A percentile compares a stretch with the other conserved stretches of the same genome.
Conservation (phyloP, 345 rosid genomes). For the Citrus mangshanensis region DNA sequence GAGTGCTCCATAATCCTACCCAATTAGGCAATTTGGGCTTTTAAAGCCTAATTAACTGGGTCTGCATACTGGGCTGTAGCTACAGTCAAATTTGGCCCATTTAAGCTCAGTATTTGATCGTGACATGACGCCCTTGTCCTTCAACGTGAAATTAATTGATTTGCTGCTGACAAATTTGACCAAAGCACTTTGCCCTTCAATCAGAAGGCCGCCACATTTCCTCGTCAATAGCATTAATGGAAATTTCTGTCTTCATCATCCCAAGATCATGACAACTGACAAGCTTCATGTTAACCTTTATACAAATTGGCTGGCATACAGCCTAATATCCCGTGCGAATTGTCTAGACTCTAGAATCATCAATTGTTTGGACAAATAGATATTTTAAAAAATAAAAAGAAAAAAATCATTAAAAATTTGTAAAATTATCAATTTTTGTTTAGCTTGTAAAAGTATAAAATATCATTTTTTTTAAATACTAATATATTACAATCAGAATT, state of each 20-base stretch:
- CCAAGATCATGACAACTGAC: neutral
- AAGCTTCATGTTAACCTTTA: neutral
- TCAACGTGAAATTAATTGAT: neutral
- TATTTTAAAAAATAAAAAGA: too few species aligned
- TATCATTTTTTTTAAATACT: too few species aligned
- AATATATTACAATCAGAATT: rapidly evolving
- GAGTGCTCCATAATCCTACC: neutral
- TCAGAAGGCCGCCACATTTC: neutral
- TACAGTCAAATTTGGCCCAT: neutral
- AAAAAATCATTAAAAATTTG: too few species aligned
- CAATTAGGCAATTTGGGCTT: neutral
- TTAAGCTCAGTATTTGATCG: neutral
- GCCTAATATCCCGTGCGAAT: too few species aligned
- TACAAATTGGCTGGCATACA: neutral
- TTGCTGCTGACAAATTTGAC: neutral
- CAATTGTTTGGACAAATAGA: too few species aligned
- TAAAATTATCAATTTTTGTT: too few species aligned
- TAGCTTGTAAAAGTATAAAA: too few species aligned
- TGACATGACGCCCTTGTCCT: neutral
- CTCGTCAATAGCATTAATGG: neutral
- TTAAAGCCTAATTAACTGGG: neutral
- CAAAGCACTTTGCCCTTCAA: neutral
- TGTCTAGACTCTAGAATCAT: too few species aligned
- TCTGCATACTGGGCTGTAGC: neutral
- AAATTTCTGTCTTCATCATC: neutral